A percentile compares a stretch with the other conserved stretches of the same genome.
Conservation (phyloP, 2,329 filamentous ascomycete genomes). For the Penicillium sp. region DNA sequence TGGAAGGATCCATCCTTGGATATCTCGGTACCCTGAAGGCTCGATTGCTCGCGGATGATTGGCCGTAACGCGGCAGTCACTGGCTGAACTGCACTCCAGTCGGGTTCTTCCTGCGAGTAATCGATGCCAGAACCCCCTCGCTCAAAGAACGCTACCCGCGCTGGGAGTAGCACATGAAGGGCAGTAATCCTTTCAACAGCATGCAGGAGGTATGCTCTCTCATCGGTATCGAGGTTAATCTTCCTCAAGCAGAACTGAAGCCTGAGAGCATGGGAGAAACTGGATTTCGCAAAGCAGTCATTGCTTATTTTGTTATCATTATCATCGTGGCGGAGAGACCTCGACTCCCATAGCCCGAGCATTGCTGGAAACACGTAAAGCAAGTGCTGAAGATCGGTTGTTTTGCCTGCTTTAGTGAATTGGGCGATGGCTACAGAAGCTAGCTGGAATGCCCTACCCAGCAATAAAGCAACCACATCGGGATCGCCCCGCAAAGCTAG, state of each 20-base stretch:
- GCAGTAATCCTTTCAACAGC: slow-evolving; percentile 40
- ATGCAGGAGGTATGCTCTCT: slow-evolving; percentile 31
- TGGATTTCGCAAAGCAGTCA: slow-evolving; percentile 34
- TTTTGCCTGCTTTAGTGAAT: slow-evolving; percentile 29
- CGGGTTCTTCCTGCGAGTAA: slow-evolving; percentile 34
- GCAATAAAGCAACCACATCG: slow-evolving; percentile 32
- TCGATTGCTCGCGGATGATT: slow-evolving; percentile 31
- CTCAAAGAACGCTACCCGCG: slow-evolving; percentile 39
- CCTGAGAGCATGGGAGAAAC: slow-evolving; percentile 36
- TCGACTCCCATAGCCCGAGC: slow-evolving; percentile 40
- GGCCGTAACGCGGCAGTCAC: slow-evolving; percentile 39
- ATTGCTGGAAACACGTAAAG: slow-evolving; percentile 35
- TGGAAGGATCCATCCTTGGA: slow-evolving; percentile 12
- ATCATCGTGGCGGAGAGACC: slow-evolving; percentile 35
- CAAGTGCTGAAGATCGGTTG: slow-evolving; percentile 35
- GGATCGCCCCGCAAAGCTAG: slow-evolving; percentile 40
- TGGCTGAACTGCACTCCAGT: slow-evolving; percentile 35
- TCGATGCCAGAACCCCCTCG: slow-evolving; percentile 35
- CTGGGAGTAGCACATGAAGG: slow-evolving; percentile 43
- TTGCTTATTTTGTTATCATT: slow-evolving; percentile 36
- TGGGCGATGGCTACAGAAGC: slow-evolving; percentile 32
- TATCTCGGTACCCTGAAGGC: slow-evolving; percentile 5
- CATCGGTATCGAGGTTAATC: slow-evolving; percentile 31
- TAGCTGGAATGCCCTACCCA: slow-evolving; percentile 37
- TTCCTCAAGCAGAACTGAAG: slow-evolving; percentile 31